A percentile compares a stretch with the other conserved stretches of the same genome.
phyloP scores from a whole-genome alignment of 1,284 basidiomycete species.

The Tausonia pullulans region DNA sequence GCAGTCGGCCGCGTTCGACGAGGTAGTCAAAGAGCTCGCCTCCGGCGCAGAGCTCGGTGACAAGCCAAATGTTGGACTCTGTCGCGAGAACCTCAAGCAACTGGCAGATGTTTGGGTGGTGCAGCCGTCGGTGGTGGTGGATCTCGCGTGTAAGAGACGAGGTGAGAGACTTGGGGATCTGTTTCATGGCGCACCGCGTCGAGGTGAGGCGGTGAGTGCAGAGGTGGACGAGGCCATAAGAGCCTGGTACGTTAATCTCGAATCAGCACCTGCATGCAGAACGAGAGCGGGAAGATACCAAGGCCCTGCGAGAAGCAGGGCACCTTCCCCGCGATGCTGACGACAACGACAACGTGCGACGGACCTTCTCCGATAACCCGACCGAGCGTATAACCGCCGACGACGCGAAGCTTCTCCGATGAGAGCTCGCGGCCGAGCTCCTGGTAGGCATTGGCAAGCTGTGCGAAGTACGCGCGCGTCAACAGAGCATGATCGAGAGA shows the following conservation, averaged over 20 bases:
- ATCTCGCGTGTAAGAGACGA: slow-evolving; percentile 89
- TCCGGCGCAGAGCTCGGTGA: slow-evolving; percentile 90
- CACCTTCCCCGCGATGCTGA: no score
- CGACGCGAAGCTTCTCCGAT: slow-evolving; percentile 73
- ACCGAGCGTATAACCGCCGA: slow-evolving; percentile 92
- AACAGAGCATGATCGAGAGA: neutral
- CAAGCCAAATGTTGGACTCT: slow-evolving; percentile 89
- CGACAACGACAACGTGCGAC: neutral
- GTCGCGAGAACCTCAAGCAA: slow-evolving; percentile 97
- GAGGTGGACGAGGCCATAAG: slow-evolving; percentile 85
- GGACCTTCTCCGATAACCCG: slow-evolving; percentile 90
- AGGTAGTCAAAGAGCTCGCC: slow-evolving; percentile 97
- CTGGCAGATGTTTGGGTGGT: slow-evolving; percentile 89
- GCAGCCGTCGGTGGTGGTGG: slow-evolving; percentile 91
- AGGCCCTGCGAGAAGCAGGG: no score
- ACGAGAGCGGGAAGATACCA: no score
- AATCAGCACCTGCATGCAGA: no score
- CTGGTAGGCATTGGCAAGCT: slow-evolving; percentile 90
- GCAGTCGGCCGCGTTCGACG: slow-evolving; percentile 78
- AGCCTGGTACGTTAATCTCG: slow-evolving; percentile 43
- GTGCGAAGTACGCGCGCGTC: neutral
- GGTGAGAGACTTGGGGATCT: slow-evolving; percentile 87
- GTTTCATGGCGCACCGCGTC: slow-evolving; percentile 88
- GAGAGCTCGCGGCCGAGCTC: slow-evolving; percentile 91
- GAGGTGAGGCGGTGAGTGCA: slow-evolving; percentile 84